Evolutionary conservation across 163 green algal genomes (phyloP).

Genomic region (Chlorella variabilis): DNA sequence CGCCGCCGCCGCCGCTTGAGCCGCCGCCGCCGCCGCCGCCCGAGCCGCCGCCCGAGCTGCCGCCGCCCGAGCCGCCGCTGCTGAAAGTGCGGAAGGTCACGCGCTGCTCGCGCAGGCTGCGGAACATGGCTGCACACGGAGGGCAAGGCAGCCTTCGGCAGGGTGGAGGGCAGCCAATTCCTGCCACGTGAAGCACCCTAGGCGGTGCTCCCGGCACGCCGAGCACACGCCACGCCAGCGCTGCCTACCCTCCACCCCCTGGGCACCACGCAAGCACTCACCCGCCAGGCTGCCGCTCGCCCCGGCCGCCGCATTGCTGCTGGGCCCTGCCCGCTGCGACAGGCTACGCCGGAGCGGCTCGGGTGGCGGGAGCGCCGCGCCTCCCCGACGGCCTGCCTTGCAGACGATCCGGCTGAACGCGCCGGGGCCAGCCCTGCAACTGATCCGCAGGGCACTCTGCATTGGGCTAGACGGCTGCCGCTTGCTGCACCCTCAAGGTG

Average conservation of each 20-base stretch:
- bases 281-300: not conserved
- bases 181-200: no score
- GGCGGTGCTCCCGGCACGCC: no score
- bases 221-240: no score
- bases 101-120: slow-evolving; percentile 20
- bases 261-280: no score
- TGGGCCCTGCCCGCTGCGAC: not conserved
- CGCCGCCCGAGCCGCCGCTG: slow-evolving; percentile 31
- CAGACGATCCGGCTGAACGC: slow-evolving; percentile 8
- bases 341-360: not conserved
- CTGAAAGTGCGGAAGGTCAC: slow-evolving; percentile 25
- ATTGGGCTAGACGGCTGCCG: not conserved
- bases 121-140: not conserved
- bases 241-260: no score
- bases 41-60: not conserved
- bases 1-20: slow-evolving; percentile 41
- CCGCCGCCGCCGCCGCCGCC: slow-evolving; percentile 9
- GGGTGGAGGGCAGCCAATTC: not conserved
- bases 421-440: not conserved
- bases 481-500: no score
- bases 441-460: not conserved
- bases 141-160: no score
- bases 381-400: not conserved
- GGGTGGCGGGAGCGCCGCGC: not conserved
- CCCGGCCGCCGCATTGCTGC: not conserved